Base-by-base conservation (phyloP, 177 flowering plant species). In the Vitis hybrid region DNA sequence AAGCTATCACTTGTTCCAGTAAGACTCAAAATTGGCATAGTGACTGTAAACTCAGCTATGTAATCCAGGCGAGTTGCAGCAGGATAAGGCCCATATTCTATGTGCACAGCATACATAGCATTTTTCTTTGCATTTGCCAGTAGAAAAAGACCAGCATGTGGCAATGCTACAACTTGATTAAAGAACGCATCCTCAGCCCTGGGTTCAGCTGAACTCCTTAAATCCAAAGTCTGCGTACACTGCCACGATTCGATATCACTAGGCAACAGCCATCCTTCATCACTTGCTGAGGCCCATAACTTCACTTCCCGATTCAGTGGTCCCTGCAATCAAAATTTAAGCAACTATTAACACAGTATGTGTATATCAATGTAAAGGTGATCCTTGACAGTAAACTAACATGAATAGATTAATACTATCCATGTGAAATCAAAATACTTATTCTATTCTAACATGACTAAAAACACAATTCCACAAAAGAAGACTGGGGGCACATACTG, bases 91-190 rank as follows among this genome's bases (percentile, higher is more conserved):
- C 97, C 97, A 82, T 90, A 93, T 12, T 93, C 97, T 59, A 94
- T 65, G 74, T 93, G 98, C 29, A 91, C 77, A 12, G 89, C 97
- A 85, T 94, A 94, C 72, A 94, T 93, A 39, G 99, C 97, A 85
- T 94, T 94, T 73, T 84, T 92, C 76, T 93, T 93, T 34, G 99
- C 99, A 88, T 94, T 94, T 74, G 99, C 98, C 71, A 94, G 87
- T 62, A 93, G 63, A 71, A 94, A 76, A 68, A 94, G 88, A 39
- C 93, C 97, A 50, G 89, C 87, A 52, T 73, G 86, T 31, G 95
- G 84, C 76, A 91, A 77, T 7, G 89, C 90, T 14, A 93, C 85
- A 56, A 86, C 94, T 85, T 94, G 98, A 81, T 94, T 94, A 58
- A 94, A 93, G 82, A 94, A 94, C 15, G 88, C 96, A 61, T 87